Conservation (phyloP, 441 rosid species). For the Kokia cookei region DNA sequence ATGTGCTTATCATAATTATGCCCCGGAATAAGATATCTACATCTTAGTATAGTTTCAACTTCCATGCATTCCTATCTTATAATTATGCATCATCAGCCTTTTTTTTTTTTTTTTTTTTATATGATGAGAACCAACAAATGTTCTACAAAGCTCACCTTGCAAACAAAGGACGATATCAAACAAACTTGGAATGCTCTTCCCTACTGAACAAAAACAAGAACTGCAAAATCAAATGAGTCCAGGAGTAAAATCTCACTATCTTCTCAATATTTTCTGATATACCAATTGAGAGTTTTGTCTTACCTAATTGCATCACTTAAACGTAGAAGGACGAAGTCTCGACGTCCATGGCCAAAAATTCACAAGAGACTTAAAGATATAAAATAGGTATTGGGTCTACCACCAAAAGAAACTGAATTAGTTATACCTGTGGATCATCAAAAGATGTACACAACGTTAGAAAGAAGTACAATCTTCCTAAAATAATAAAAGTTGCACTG, state of each 20-base stretch:
- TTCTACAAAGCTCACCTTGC: no score
- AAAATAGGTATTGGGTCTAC: background rate
- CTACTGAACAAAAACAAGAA: background rate
- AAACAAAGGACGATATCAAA: no score
- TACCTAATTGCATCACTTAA: background rate
- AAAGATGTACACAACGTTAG: background rate
- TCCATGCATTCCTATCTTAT: background rate
- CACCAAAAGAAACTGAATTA: background rate
- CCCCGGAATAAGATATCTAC: no score
- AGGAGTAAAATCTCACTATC: background rate
- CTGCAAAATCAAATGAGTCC: background rate
- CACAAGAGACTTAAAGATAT: background rate
- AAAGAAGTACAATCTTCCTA: background rate
- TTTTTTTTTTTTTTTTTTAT: background rate
- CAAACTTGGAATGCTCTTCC: background rate
- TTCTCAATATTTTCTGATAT: background rate
- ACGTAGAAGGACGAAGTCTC: background rate
- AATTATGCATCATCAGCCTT: background rate
- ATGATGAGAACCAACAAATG: background rate
- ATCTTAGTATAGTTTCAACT: background rate
- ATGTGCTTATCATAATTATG: no score
- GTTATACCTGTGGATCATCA: background rate
- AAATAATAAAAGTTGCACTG: background rate
- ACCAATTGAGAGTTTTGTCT: background rate
- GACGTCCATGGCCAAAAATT: background rate